Evolutionary conservation across 345 rosid genomes (phyloP), one percentile per base, ranked within the genome.

Genomic region (Litchi chinensis): DNA sequence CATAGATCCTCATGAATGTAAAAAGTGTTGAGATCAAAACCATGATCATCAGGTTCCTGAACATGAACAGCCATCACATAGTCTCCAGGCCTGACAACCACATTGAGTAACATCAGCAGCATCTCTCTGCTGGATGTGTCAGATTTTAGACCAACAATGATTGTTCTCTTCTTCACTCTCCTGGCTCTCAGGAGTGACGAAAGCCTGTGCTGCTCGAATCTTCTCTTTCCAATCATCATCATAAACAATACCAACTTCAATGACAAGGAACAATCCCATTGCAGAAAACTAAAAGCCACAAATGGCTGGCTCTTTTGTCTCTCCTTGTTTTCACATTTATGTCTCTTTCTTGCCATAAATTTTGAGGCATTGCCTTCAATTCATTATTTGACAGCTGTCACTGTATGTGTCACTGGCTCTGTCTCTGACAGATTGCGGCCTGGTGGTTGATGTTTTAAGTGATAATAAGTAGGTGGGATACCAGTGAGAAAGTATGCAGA

Each of bases 1-100:
- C 86, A 81, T 52, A 81, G 74, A 80, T 88, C 89, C 79, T 83
- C 89, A 70, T 78, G 89, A 62, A 77, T 80, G 67, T 83, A 82
- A 59, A 84, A 87, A 59, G 81, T 80, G 67, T 84, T 84, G 10
- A 83, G 83, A 76, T 87, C 84, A 28, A 87, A 79, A 77, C 24
- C 28, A 16, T 60, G 65, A 76, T 77, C 87, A 48, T 76, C 60
- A 22, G 68, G 71, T 54, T 74, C 68, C 68, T 76, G 84, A 73
- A 82, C 87, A 74, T 87, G 89, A 64, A 82, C 78, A 10, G 87
- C 87, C 32, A 83, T 32, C 16, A 84, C 85, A 67, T 39, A 69
- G 50, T 78, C 85, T 24, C 89, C 86, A 0, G 81, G 67, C 46
- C 78, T 75, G 37, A 22, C 77, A 16, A 65, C 52, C 56, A 52